These are phyloP conservation scores for Musa balbisiana DNA, from an alignment of 202 grass and related monocot genomes.

Conservation along the genomic window DNA sequence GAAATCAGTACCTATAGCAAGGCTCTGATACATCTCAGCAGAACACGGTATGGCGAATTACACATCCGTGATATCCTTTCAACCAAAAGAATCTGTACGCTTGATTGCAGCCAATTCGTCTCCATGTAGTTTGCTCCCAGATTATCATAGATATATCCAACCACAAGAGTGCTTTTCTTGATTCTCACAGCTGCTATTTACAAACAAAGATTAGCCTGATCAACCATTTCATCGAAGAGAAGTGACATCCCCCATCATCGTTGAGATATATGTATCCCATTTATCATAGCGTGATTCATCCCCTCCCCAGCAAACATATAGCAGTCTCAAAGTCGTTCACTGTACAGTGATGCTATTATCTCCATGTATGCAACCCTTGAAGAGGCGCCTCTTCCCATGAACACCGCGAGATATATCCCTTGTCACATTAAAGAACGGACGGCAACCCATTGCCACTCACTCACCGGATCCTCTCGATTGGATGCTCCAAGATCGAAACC, in stretches of 20 bases:
- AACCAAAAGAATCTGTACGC: conserved; percentile 68
- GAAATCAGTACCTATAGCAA: conserved; percentile 61
- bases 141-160: conserved; percentile 79
- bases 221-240: conserved; percentile 64
- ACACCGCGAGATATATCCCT: conserved; percentile 42
- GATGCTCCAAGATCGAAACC: conserved; percentile 55
- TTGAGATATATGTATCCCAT: conserved; percentile 59
- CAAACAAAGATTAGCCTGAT: conserved; percentile 43
- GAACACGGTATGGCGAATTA: conserved; percentile 68
- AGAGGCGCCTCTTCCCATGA: conserved; percentile 44
- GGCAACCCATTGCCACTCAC: conserved; percentile 21
- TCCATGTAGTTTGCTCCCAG: conserved; percentile 82
- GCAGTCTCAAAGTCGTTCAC: conserved; percentile 61
- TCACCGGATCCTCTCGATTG: conserved; percentile 56
- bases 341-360: conserved; percentile 39
- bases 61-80: conserved; percentile 72
- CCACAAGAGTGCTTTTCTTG: conserved; percentile 62
- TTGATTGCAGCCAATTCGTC: conserved; percentile 59
- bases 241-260: conserved; percentile 67
- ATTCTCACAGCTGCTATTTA: conserved; percentile 68
- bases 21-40: conserved; percentile 73
- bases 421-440: conserved; percentile 32
- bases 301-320: conserved; percentile 63
- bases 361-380: conserved; percentile 53
- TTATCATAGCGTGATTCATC: conserved; percentile 59